These are phyloP conservation scores for Penicillium griseofulvum DNA, from an alignment of 2,329 filamentous ascomycete species.

Conservation along the genomic window DNA sequence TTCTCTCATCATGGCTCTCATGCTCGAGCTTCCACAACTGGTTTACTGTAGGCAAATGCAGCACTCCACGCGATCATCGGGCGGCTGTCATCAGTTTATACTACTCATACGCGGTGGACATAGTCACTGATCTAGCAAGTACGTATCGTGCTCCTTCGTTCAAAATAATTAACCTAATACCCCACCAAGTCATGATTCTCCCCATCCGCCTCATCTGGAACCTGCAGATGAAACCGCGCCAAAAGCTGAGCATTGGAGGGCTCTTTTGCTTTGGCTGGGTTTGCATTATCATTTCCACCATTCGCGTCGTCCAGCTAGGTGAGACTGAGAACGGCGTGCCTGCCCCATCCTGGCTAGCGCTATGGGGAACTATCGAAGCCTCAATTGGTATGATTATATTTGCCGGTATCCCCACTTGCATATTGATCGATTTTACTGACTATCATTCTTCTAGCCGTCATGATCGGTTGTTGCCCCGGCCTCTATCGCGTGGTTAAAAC, in stretches of 20 bases:
- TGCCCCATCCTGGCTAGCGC: conserved; percentile 35
- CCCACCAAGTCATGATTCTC: conserved; percentile 36
- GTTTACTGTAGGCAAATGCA: conserved; percentile 33
- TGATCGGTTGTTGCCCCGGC: conserved; percentile 21
- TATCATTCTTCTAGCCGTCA: conserved; percentile 13
- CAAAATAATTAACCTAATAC: neutral
- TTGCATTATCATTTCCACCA: conserved; percentile 26
- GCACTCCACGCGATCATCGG: conserved; percentile 26
- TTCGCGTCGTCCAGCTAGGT: conserved; percentile 35
- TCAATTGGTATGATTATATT: conserved; percentile 30
- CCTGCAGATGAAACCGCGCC: conserved; percentile 33
- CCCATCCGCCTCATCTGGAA: conserved; percentile 38
- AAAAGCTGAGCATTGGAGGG: conserved; percentile 34
- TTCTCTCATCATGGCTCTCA: conserved; percentile 36
- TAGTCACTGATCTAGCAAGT: conserved; percentile 39
- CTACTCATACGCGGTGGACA: conserved; percentile 36
- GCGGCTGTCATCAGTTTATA: conserved; percentile 37
- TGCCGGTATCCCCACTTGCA: neutral
- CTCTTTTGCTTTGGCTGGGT: conserved; percentile 28
- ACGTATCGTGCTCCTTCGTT: neutral
- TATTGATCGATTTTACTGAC: neutral
- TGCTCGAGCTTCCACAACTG: conserved; percentile 37
- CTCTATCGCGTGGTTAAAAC: conserved; percentile 17
- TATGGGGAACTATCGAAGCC: conserved; percentile 39
- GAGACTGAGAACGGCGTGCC: conserved; percentile 28